A percentile compares a stretch with the other conserved stretches of the same genome.
Evolutionary conservation across 768 basidiomycete species (phyloP).

Genomic region (Rhodotorula sphaerocarpa): DNA sequence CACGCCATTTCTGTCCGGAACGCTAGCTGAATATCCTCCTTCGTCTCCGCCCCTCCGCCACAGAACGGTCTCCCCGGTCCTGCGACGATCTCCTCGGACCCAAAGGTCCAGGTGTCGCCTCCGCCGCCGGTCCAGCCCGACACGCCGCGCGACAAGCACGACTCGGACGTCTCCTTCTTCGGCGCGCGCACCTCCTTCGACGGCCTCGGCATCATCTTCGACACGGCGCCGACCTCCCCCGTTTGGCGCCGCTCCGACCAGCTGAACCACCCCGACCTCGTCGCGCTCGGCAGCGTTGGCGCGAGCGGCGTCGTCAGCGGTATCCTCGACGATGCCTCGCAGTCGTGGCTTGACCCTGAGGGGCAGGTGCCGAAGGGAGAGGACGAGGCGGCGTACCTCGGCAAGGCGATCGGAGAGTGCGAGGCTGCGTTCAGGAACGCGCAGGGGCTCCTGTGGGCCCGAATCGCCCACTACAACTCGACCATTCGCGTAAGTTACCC

Average conservation of each 20-base stretch:
- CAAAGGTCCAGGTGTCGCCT: constrained; percentile 1
- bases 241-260: constrained; percentile 31
- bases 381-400: constrained; percentile 36
- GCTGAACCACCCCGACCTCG: neutral
- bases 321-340: constrained; percentile 37
- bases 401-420: constrained; percentile 36
- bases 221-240: constrained; percentile 32
- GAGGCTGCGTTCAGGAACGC: constrained; percentile 39
- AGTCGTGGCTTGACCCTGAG: constrained; percentile 31
- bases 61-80: constrained; percentile 22
- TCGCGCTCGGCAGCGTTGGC: neutral
- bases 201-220: constrained; percentile 40
- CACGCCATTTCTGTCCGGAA: too few species aligned
- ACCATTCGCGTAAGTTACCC: constrained; percentile 28
- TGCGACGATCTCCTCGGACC: constrained; percentile 9
- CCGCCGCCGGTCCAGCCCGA: constrained; percentile 17
- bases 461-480: constrained; percentile 35
- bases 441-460: constrained; percentile 38
- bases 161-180: constrained; percentile 36
- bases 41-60: neutral
- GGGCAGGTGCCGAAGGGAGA: constrained; percentile 11
- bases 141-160: constrained; percentile 9
- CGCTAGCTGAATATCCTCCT: neutral
- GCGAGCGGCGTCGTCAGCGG: constrained; percentile 36
- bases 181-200: constrained; percentile 36